A percentile compares a stretch with the other conserved stretches of the same genome.
phyloP scores from a whole-genome alignment of 1,284 basidiomycete species.

The Trametes versicolor region DNA sequence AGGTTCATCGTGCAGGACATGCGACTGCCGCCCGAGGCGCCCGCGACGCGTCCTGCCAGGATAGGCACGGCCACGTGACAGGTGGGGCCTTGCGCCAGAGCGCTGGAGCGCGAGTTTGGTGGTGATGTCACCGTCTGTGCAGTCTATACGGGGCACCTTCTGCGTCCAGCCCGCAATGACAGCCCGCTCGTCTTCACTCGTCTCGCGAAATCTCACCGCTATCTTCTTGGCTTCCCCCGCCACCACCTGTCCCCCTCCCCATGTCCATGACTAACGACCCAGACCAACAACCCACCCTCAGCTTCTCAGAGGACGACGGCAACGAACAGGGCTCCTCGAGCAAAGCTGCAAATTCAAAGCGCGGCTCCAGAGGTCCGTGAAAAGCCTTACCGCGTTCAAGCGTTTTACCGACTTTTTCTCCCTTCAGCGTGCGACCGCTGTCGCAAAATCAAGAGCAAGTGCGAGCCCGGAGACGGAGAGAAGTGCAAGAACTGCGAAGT shows the following conservation, averaged over 20 bases:
- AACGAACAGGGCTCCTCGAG: slow-evolving; percentile 35
- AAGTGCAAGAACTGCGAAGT: slow-evolving; percentile 76
- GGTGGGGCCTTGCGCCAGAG: not conserved
- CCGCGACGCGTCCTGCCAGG: slow-evolving; percentile 10
- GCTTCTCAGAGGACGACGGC: slow-evolving; percentile 39
- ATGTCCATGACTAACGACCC: slow-evolving; percentile 25
- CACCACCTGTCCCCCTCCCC: slow-evolving; percentile 6
- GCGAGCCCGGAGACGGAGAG: slow-evolving; percentile 68
- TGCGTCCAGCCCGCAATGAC: slow-evolving; percentile 4
- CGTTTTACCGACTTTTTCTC: slow-evolving; percentile 3
- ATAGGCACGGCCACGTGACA: slow-evolving; percentile 27
- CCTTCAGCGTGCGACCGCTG: slow-evolving; percentile 82
- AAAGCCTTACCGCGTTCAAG: not conserved
- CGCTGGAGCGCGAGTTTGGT: slow-evolving; percentile 1
- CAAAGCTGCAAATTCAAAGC: slow-evolving; percentile 48
- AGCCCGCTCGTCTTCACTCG: not conserved
- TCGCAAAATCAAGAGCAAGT: slow-evolving; percentile 88
- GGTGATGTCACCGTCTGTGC: slow-evolving; percentile 27
- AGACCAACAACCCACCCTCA: slow-evolving; percentile 20
- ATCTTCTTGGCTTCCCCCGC: slow-evolving; percentile 11
- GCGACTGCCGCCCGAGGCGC: not conserved
- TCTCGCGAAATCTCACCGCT: slow-evolving; percentile 6
- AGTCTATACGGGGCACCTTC: not conserved
- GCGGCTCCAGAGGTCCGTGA: slow-evolving; percentile 72
- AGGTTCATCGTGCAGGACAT: not conserved